Base-by-base conservation (phyloP, 495 filamentous ascomycete species). In the Chaetomidium leptoderma region DNA sequence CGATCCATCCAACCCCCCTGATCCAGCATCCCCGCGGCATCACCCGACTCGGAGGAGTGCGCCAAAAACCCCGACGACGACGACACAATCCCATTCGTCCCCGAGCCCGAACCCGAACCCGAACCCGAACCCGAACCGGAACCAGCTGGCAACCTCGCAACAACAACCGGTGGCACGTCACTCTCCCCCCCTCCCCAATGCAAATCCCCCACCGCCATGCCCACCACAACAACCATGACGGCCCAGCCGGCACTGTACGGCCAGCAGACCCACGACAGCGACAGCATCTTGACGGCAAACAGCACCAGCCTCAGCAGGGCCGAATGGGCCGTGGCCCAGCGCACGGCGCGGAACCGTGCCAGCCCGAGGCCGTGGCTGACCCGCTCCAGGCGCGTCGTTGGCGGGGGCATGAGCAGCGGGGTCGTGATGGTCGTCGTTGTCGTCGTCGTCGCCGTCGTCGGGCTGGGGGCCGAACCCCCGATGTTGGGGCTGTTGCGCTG, bases 341-440 rank as follows among this genome's bases (percentile, higher is more conserved):
- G 53, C 36, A 9, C 17, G 50, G 58, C 59, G 37, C 55, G 60
- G 63, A 65, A 73, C 59, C 62, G 63, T 45, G 51, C 68, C 24
- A 78, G 32, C 46, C 59, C 27, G 42, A 66, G 46, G 53, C 58
- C 44, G 61, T 79, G 60, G 58, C 68, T 63, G 6, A 78, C 46
- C 33, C 74, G 58, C 57, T 73, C 63, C 43, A 78, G 46, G 1
- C 62, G 57, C 24, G 72, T 75, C 36, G 66, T 65, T 40, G 77
- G 86, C 19, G 86, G 85, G 8, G 85, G 75, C 63, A 90, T 78
- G 27, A 87, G 77, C 39, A 86, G 68, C 0, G 80, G 76, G 30
- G 79, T 66, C 49, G 67, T 66, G 26, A 63, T 67, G 16, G 60
- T 69, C 6, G 79, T 66, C 49, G 67, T 66, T 23, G 62, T 67